A percentile compares a stretch with the other conserved stretches of the same genome.
Conservation (phyloP, 306 rosid species). For the Vigna reflexopilosa region DNA sequence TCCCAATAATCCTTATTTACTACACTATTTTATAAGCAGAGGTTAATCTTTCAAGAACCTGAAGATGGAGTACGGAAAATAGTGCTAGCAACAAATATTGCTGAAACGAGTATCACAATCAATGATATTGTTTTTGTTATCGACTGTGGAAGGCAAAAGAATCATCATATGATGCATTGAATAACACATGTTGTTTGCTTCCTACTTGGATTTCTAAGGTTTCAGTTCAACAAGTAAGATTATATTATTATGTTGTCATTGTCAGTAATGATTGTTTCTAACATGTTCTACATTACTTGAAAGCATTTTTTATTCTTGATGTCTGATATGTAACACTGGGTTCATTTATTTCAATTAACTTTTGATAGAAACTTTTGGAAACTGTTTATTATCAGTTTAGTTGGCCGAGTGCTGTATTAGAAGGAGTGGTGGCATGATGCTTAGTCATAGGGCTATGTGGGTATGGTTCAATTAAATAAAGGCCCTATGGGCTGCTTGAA, state of each 20-base stretch:
- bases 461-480: not conserved
- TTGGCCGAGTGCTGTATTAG: conserved; percentile 1
- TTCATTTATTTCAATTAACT: not conserved
- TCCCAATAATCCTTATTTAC: too few relatives aligned
- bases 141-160: conserved; percentile 98
- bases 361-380: not conserved
- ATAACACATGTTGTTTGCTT: conserved; percentile 96
- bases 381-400: conserved; percentile 18
- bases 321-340: not conserved
- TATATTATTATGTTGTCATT: conserved; percentile 22
- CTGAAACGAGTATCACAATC: conserved; percentile 95
- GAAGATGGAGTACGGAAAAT: conserved; percentile 83
- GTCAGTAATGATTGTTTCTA: not conserved
- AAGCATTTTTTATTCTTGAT: conserved; percentile 26
- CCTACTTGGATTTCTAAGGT: conserved; percentile 99
- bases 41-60: conserved; percentile 83
- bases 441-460: conserved; percentile 1
- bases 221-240: conserved; percentile 91
- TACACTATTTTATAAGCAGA: conserved; percentile 57
- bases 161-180: conserved; percentile 94
- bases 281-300: conserved; percentile 9
- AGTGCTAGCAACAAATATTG: conserved; percentile 96
- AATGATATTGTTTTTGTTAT: conserved; percentile 92
- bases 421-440: not conserved
- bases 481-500: not conserved